Base-by-base conservation (phyloP, 2,329 filamentous ascomycete genomes). In the Didymellaceae sp. region DNA sequence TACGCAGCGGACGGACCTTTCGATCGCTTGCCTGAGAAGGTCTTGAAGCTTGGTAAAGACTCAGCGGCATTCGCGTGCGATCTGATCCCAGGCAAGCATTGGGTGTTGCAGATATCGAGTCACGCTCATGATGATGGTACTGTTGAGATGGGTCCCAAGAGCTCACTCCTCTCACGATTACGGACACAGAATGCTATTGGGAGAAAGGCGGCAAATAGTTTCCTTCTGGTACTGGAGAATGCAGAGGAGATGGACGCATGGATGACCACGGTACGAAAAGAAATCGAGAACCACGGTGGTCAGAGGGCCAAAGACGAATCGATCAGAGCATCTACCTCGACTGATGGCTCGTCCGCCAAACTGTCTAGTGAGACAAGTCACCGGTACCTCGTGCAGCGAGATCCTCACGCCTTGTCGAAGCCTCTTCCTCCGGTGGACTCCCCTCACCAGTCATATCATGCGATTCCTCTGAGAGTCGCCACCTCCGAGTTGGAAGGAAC, bases 21-120 rank as follows among this genome's bases (percentile, higher is more conserved):
- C 61, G 86, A 92, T 60, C 80, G 89, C 18, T 70, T 86, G 9
- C 90, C 90, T 0, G 90, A 94, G 69, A 90, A 86, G 70, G 79
- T 89, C 25, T 75, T 93, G 49, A 85, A 86, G 39, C 76, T 94
- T 4, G 83, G 84, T n/a, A 86, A 84, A 56, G 82, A 88, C 38
- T 92, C 89, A 3, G 89, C 88, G 9, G 90, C 88, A 5, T 93
- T 91, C 70, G 90, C 87, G 1, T 91, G 86, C 59, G 90, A 94
- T 67, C 78, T 88, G 11, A 90, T 93, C 46, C 88, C 89, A 3
- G 90, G 90, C 5, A 85, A 84, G 53, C 89, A 91, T 63, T 92
- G 88, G 84, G 90, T 93, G 5, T 72, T 93, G 11, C 89, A 91
- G 59, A 83, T 93, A 17, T 87, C 85, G 2, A 87, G 89, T 26